Percentiles rank a stretch among this genome's conserved stretches.
phyloP scores from a whole-genome alignment of 78 protist species.

The Emiliania huxleyi region DNA sequence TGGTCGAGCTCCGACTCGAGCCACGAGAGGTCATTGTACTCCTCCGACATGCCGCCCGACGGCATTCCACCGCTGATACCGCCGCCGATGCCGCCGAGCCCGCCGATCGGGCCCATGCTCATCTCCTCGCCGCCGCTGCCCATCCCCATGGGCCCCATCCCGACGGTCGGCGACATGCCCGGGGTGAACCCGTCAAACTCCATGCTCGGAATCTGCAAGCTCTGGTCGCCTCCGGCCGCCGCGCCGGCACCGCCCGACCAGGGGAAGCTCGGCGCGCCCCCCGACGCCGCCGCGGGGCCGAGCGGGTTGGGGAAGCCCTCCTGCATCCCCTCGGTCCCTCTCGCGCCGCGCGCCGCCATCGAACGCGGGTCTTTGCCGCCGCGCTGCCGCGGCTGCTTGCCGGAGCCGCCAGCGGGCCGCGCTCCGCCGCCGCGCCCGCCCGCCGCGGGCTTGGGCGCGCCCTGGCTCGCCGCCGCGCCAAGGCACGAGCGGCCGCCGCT shows the following conservation, averaged over 20 bases:
- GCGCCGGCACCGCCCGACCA: background rate
- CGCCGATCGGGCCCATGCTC: no score
- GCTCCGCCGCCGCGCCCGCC: background rate
- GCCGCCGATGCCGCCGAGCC: no score
- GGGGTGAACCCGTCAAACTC: background rate
- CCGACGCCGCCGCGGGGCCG: background rate
- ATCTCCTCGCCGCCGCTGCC: background rate
- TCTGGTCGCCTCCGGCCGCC: background rate
- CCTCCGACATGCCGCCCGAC: background rate
- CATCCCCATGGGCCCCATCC: background rate
- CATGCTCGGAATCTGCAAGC: background rate
- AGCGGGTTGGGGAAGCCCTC: background rate
- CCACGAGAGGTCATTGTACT: background rate
- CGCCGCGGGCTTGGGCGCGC: background rate
- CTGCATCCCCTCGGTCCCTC: background rate
- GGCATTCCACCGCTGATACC: no score
- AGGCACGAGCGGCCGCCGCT: no score
- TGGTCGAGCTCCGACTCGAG: background rate
- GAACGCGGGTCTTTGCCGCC: background rate
- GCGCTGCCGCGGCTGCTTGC: no score
- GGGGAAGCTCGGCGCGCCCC: no score
- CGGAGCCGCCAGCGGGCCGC: no score
- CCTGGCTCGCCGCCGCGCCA: background rate
- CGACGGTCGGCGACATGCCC: background rate
- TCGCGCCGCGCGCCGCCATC: background rate